Percentiles rank a stretch among this genome's conserved stretches.
Conservation (phyloP, 805 yeast genomes). For the Tetrapisispora taiwanensis region DNA sequence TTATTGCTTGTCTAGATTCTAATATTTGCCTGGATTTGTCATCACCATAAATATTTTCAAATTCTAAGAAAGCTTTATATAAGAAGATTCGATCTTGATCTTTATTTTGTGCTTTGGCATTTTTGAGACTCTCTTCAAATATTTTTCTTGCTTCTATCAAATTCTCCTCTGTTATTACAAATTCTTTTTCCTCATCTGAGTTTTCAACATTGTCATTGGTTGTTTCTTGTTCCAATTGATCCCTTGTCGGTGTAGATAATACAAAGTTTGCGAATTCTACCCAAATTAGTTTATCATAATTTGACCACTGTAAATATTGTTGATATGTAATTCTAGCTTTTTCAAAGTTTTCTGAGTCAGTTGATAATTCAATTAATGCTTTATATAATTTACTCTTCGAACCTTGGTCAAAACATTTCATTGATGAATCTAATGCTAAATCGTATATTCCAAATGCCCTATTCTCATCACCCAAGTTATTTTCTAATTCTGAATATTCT, state of each 20-base stretch:
- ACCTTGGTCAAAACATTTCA: slow-evolving; percentile 11
- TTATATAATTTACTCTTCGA: slow-evolving; percentile 23
- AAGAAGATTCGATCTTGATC: slow-evolving; percentile 41
- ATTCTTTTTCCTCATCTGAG: slow-evolving; percentile 31
- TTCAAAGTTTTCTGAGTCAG: slow-evolving; percentile 48
- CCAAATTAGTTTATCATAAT: slow-evolving; percentile 39
- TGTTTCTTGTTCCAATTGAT: slow-evolving; percentile 16
- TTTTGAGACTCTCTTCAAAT: slow-evolving; percentile 44
- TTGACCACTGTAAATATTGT: slow-evolving; percentile 28
- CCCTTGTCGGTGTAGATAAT: slow-evolving; percentile 48
- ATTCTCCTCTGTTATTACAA: slow-evolving; percentile 45
- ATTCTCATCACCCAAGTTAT: slow-evolving; percentile 52
- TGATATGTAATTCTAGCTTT: slow-evolving; percentile 45
- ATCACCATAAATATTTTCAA: slow-evolving; percentile 56
- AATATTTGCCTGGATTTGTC: slow-evolving; percentile 30
- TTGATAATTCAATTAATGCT: slow-evolving; percentile 46
- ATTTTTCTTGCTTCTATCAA: slow-evolving; percentile 41
- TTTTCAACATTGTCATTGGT: slow-evolving; percentile 7
- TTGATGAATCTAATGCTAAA: slow-evolving; percentile 33
- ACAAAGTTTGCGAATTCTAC: slow-evolving; percentile 64
- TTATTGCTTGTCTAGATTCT: slow-evolving; percentile 42
- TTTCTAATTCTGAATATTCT: slow-evolving; percentile 61
- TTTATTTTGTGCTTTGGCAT: slow-evolving; percentile 31
- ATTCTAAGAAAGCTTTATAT: slow-evolving; percentile 51
- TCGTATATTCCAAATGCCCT: slow-evolving; percentile 57